Percentiles rank a stretch among this genome's conserved stretches.
These are phyloP conservation scores for Didymella sp. DNA, from an alignment of 2,329 filamentous ascomycete species.

Conservation along the genomic window DNA sequence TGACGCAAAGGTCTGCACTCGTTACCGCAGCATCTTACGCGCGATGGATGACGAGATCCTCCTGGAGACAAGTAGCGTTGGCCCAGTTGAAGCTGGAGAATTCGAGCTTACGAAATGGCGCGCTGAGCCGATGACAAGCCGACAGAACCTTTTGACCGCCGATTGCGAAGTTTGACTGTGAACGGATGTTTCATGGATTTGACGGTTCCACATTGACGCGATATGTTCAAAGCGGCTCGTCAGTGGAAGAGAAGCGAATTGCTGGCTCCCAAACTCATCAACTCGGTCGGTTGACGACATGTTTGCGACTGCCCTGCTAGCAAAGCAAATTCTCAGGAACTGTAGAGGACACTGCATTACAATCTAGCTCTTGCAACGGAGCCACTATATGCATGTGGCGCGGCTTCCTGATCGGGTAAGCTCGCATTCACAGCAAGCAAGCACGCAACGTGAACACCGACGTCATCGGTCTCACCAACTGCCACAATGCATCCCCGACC, in stretches of 20 bases:
- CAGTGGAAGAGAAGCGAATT: not conserved
- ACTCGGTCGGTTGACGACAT: too few species aligned
- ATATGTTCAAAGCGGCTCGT: not conserved
- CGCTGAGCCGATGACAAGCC: conserved; percentile 18
- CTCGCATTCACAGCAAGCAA: not conserved
- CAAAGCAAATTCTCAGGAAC: not conserved
- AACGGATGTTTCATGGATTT: not conserved
- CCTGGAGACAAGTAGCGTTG: not conserved
- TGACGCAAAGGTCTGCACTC: not conserved
- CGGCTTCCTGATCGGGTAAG: conserved; percentile 7
- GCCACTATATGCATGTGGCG: not conserved
- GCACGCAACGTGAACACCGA: conserved; percentile 16
- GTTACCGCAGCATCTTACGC: conserved; percentile 6
- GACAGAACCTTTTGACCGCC: conserved; percentile 5
- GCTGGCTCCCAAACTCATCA: not conserved
- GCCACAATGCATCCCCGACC: not conserved
- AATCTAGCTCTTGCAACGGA: not conserved
- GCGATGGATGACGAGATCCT: conserved; percentile 5
- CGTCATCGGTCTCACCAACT: conserved; percentile 6
- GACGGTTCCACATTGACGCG: not conserved
- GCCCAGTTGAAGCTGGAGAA: not conserved
- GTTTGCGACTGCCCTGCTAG: not conserved
- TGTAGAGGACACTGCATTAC: not conserved
- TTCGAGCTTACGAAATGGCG: conserved; percentile 9
- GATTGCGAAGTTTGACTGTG: not conserved